phyloP scores from a whole-genome alignment of 1,139 yeast species.

The Saccharomyces hybrid region DNA sequence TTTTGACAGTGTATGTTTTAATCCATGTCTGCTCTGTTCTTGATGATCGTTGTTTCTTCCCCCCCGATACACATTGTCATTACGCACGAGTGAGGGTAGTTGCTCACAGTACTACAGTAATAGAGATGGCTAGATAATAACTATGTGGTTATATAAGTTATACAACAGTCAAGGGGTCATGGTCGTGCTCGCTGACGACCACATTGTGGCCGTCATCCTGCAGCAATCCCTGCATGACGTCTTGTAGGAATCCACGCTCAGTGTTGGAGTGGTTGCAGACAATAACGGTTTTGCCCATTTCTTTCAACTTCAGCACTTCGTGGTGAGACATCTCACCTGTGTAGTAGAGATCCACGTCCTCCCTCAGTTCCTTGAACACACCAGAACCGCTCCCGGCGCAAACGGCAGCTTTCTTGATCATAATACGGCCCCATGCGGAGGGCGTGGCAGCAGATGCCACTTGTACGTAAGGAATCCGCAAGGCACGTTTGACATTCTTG shows the following conservation, averaged over 20 bases:
- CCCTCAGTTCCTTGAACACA: conserved; percentile 33
- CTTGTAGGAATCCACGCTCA: conserved; percentile 70
- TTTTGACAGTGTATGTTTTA: too few species aligned
- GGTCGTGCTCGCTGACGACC: conserved; percentile 44
- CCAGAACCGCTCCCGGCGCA: conserved; percentile 97
- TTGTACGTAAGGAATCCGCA: conserved; percentile 53
- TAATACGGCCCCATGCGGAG: conserved; percentile 5
- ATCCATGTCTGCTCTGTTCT: too few species aligned
- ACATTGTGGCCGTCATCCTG: conserved; percentile 35
- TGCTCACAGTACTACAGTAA: too few species aligned
- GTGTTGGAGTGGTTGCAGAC: conserved; percentile 87
- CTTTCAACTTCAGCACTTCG: conserved; percentile 66
- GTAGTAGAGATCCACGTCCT: conserved; percentile 61
- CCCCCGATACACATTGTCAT: not conserved
- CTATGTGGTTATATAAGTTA: conserved; percentile 1
- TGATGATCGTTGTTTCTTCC: not conserved
- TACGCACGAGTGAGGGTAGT: not conserved
- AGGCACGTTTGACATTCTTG: conserved; percentile 43
- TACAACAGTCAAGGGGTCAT: conserved; percentile 42
- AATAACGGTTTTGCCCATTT: conserved; percentile 65
- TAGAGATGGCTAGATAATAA: too few species aligned
- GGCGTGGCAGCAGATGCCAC: conserved; percentile 44
- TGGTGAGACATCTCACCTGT: conserved; percentile 96
- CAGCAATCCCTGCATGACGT: conserved; percentile 43
- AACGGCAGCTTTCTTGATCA: conserved; percentile 55